Evolutionary conservation across 495 filamentous ascomycete genomes (phyloP), one percentile per base, ranked within the genome.

Genomic region (Hypoxylon lenormandii): DNA sequence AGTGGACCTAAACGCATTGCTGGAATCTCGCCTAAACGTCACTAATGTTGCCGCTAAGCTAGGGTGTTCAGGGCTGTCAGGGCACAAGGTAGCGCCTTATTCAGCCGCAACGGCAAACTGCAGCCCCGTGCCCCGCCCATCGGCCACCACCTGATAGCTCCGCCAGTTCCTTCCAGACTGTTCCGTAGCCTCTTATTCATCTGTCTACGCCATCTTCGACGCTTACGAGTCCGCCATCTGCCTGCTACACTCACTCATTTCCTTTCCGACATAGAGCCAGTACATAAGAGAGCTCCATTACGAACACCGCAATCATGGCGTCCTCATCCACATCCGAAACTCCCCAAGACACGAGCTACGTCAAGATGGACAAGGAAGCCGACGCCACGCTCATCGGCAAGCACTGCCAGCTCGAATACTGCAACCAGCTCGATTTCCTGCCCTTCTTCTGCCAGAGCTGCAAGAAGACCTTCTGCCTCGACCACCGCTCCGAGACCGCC

Each of bases 391-490:
- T 92, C 10, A 91, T 98, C 76, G 95, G 95, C 72, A 87, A 88
- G 56, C 93, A 97, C 82, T 98, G 95, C 84, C 88, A 97, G 79
- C 89, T 91, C 80, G 80, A 87, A 67, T 93, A 92, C 84, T 98
- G 95, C 85, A 88, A 93, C 76, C 89, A 91, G 74, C 91, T 98
- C 47, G 96, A 98, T 81, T 98, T 98, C 81, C 89, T 98, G 10
- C 95, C 95, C 38, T 98, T 97, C 81, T 85, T 87, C 69, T 98
- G 95, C 84, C 91, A 95, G 79, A 93, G 89, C 76, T 98, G 95
- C 73, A 71, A 75, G 67, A 86, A 89, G 47, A 96, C 90, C 48
- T 98, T 88, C 84, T 98, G 95, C 77, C 91, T 96, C 74, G 93
- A 97, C 76, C 95, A 98, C 85, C 92, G 95, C 55, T 91, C 88